Evolutionary conservation across 2,329 filamentous ascomycete species (phyloP).

Genomic region (Fonsecaea pugnacius): DNA sequence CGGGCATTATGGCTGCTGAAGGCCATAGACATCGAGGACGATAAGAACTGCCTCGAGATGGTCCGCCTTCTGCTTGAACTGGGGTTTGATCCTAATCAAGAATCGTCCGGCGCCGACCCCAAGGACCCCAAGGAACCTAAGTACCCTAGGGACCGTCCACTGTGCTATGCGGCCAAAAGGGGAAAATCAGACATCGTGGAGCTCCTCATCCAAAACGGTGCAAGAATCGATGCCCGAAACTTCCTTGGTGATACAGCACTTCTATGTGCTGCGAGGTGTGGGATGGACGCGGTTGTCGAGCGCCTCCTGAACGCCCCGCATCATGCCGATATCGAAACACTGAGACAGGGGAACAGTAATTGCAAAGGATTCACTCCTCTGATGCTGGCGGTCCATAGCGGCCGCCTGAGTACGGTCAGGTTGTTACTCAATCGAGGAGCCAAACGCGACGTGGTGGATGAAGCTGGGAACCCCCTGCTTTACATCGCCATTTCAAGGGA

Average conservation of each 20-base stretch:
- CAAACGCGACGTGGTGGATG: slow-evolving; percentile 1
- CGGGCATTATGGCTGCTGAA: slow-evolving; percentile 5
- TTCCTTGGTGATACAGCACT: neutral
- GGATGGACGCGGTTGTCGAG: neutral
- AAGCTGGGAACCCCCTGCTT: slow-evolving; percentile 4
- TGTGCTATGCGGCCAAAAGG: slow-evolving; percentile 1
- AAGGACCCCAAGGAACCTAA: neutral
- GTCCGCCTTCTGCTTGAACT: slow-evolving; percentile 9
- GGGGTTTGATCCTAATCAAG: slow-evolving; percentile 3
- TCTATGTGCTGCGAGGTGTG: neutral
- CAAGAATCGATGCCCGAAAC: slow-evolving; percentile 3
- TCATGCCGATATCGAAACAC: slow-evolving; percentile 10
- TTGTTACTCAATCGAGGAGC: neutral
- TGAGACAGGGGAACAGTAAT: neutral
- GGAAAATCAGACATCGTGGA: neutral
- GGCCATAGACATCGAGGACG: slow-evolving; percentile 5
- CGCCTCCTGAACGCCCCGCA: neutral
- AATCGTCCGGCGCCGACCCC: neutral
- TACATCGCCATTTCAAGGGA: neutral
- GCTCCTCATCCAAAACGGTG: neutral
- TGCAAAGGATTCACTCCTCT: slow-evolving; percentile 11
- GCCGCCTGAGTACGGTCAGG: neutral
- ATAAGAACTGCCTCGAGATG: neutral
- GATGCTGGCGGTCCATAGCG: slow-evolving; percentile 7
- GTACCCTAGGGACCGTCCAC: neutral